Base-by-base conservation (phyloP, 139 green algal genomes). In the Tetradesmus obliquus region DNA sequence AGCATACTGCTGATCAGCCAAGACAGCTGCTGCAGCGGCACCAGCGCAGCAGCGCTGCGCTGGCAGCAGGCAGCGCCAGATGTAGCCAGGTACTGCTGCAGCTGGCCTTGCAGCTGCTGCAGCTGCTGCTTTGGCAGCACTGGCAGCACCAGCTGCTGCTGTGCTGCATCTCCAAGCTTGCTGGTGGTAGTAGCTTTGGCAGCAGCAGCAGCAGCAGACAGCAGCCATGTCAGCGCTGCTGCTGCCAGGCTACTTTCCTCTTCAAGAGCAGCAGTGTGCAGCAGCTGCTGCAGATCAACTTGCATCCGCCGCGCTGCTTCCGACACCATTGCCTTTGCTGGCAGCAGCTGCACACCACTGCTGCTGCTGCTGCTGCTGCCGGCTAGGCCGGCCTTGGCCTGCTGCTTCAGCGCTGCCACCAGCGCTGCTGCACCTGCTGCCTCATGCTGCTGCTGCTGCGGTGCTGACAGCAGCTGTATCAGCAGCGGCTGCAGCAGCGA, bases 1-100 rank as follows among this genome's bases (percentile, higher is more conserved):
- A 76, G 8, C 79, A 94, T 45, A 8, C 92, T 94, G 90, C 45
- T 98, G 93, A 97, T 85, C 62, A 98, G 87, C 97, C 97, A 99
- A 0, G 91, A 8, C 17, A 99, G 95, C 93, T 97, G 96, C 91
- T 97, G 95, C 20, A 95, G 90, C 0, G 95, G 72, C 3, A 94
- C 95, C 17, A 92, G n/a, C 24, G 93, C 93, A 6, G 55, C 80
- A 15, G 92, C 66, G 32, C 82, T 82, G 53, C 89, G 51, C 53
- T 90, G 86, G 22, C 69, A 83, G 53, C 62, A 55, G 53, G 76
- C 76, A 51, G 76, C 13, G 76, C 76, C 76, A 12, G 76, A 51
- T 15, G 76, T 53, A 20, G 76, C 76, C 10, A 82, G 80, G 93
- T 94, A 74, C 93, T 91, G 8, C 76, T 69, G 88, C 54, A 58